Evolutionary conservation across 805 yeast species (phyloP), one percentile per base, ranked within the genome.

Genomic region (Hanseniaspora jakobsenii): DNA sequence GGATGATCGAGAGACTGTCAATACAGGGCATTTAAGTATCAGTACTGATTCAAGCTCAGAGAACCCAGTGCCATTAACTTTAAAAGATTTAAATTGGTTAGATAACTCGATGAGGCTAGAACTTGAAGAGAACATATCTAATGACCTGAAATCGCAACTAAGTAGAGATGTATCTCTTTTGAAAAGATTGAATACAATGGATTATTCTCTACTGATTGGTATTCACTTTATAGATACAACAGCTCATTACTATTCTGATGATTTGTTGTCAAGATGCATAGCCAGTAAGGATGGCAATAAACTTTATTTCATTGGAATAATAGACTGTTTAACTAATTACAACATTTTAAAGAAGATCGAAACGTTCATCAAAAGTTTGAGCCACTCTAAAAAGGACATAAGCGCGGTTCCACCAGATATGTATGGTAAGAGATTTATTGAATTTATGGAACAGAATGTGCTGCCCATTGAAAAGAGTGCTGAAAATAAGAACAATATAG

Each of bases 381-480:
- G 73, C 29, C 82, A 84, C 55, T 71, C 77, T 31, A 65, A 87
- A 45, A 70, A 70, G 35, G 71, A 78, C 3, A 77, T 93, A 2
- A 82, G 94, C 52, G 93, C 98, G 0, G 69, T 91, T 10, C 97
- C 99, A 0, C 87, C 97, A 0, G 55, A 56, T 5, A 97, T 87
- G 53, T 91, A 91, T 56, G 96, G 95, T 7, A 79, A 80, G 47
- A 69, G 99, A 54, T 87, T 91, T 58, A 66, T 79, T 48, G 66
- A 68, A 16, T 91, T 91, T 57, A 76, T 44, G 42, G 46, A 42
- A 13, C 26, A 28, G 18, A 42, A 42, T 23, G 46, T 42, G 7
- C 23, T 42, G 26, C 46, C 39, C 9, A 12, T 18, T 10, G n/a
- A 14, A 8, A 30, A 31, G 7, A 6, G n/a, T n/a, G 17, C 6